Evolutionary conservation across 345 rosid species (phyloP).

Genomic region (Rhizophora apiculata): DNA sequence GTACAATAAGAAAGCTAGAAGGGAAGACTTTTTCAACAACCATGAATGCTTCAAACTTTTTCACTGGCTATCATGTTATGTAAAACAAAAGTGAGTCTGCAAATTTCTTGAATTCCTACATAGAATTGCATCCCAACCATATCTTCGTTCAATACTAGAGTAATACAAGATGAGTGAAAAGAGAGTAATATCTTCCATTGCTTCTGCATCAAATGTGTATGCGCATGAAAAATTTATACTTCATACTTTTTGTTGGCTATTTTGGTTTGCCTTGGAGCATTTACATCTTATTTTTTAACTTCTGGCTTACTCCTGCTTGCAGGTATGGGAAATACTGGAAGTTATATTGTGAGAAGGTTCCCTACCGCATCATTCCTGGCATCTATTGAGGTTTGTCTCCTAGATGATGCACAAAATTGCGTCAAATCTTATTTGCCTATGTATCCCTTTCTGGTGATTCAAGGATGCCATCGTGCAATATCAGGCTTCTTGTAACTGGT

Average conservation of each 20-base stretch:
- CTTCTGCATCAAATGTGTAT: too few species aligned
- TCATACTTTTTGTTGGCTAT: not conserved
- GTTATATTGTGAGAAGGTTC: conserved; percentile 76
- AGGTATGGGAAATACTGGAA: conserved; percentile 91
- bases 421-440: not conserved
- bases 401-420: not conserved
- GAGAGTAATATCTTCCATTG: too few species aligned
- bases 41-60: too few species aligned
- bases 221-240: too few species aligned
- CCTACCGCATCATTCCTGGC: conserved; percentile 69
- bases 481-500: not conserved
- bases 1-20: too few species aligned
- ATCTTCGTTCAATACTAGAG: too few species aligned
- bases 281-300: not conserved
- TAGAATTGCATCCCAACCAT: too few species aligned
- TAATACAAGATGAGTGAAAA: too few species aligned
- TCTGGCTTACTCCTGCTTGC: conserved; percentile 8
- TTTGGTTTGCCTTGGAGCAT: not conserved
- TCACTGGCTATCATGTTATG: too few species aligned
- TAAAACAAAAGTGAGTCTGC: too few species aligned
- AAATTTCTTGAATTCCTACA: too few species aligned
- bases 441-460: not conserved
- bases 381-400: conserved; percentile 43
- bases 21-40: too few species aligned
- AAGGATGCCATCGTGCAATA: not conserved